A percentile compares a stretch with the other conserved stretches of the same genome.
Conservation (phyloP, 768 basidiomycete species). For the Suillus tomentosus region DNA sequence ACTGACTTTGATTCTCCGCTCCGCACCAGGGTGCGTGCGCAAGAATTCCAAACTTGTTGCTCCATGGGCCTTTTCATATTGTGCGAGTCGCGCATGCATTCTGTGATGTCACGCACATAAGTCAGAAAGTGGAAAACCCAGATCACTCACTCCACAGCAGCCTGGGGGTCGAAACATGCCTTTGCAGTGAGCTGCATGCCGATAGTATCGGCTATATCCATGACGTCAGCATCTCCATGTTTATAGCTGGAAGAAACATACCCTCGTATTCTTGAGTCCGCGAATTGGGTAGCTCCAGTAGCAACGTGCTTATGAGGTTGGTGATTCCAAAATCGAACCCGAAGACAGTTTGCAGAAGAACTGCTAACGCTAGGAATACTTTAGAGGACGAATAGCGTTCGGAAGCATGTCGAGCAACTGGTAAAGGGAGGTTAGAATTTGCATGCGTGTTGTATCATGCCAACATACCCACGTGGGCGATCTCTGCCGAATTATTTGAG, state of each 20-base stretch:
- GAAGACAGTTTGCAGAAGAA: constrained; percentile 46
- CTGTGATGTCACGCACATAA: constrained; percentile 36
- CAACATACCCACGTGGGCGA: constrained; percentile 69
- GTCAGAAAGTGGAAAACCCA: background rate
- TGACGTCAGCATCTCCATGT: background rate
- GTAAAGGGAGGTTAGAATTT: constrained; percentile 26
- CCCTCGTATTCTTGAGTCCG: constrained; percentile 83
- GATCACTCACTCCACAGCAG: constrained; percentile 63
- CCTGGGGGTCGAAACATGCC: constrained; percentile 86
- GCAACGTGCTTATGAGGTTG: constrained; percentile 44
- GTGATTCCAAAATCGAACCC: constrained; percentile 61
- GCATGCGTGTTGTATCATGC: background rate
- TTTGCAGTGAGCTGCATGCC: constrained; percentile 78
- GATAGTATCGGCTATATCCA: constrained; percentile 72
- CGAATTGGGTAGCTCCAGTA: constrained; percentile 81
- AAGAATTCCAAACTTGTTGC: constrained; percentile 56
- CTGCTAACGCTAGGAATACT: constrained; percentile 42
- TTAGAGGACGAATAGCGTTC: constrained; percentile 45
- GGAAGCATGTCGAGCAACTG: constrained; percentile 60
- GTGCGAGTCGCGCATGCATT: constrained; percentile 69
- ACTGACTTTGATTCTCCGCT: constrained; percentile 70
- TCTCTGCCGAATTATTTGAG: constrained; percentile 49
- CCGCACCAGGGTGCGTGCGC: constrained; percentile 78
- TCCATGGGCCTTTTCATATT: constrained; percentile 47
- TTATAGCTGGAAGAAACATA: constrained; percentile 19